Base-by-base conservation (phyloP, 2,329 filamentous ascomycete species). In the Ophiostoma australiae region DNA sequence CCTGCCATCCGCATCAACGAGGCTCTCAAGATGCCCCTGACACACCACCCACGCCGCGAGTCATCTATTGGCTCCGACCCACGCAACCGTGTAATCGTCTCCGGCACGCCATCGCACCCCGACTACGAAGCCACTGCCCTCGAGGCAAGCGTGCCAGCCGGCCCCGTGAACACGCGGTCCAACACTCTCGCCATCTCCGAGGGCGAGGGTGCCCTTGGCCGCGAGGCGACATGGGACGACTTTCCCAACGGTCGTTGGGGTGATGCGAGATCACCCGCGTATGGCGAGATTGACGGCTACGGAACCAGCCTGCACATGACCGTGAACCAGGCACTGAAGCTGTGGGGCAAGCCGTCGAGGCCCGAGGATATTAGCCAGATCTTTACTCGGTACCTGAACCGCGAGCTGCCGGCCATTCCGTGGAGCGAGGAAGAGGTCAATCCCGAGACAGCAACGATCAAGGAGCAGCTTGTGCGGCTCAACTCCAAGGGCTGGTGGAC, bases 231-330 rank as follows among this genome's bases (percentile, higher is more conserved):
- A 0, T 99, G 95, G 95, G 95, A 99, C 77, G 95, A 99, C 78
- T 99, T 93, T 77, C 95, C 95, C 71, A 99, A 99, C 84, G 95
- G 95, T 65, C 91, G 95, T 79, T 99, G 95, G 95, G 96, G 95
- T 81, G 95, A 99, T 80, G 95, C 94, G 67, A 88, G 95, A 74
- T 98, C 94, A 72, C 95, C 95, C 72, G 95, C 95, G 68, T 99
- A 97, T 77, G 95, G 95, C 77, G 93, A 97, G 81, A 84, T 99
- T 70, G 95, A 99, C 80, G 90, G 93, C 10, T 98, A 98, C 78
- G 95, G 95, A 13, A 93, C 96, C n/a, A 95, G 91, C 71, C 84
- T 99, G 55, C 95, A 97, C 81, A 92, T 97, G 78, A 92, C 91
- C 0, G 88, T 92, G n/a, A 86, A 89, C 2, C 89, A 94, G 77